A percentile compares a stretch with the other conserved stretches of the same genome.
Evolutionary conservation across 768 basidiomycete genomes (phyloP).

Genomic region (Kondoa malvinella): DNA sequence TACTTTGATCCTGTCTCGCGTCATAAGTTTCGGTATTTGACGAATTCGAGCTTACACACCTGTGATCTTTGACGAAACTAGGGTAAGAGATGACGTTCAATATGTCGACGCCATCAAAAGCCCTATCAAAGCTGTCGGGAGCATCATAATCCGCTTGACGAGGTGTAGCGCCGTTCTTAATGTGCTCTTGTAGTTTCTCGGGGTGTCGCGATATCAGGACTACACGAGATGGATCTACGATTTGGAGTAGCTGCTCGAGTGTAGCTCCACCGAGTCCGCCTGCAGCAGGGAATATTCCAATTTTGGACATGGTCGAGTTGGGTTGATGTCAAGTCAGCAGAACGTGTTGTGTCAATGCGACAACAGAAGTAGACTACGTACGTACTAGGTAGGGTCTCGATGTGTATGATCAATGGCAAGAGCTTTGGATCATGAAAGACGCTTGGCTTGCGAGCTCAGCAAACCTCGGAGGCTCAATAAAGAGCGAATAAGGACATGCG

Average conservation of each 20-base stretch:
- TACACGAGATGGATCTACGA: background rate
- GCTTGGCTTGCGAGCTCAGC: no score
- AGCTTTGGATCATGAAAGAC: no score
- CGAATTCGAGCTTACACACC: background rate
- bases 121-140: background rate
- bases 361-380: no score
- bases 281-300: background rate
- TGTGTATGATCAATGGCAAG: no score
- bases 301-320: background rate
- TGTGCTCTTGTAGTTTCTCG: background rate
- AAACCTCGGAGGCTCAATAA: no score
- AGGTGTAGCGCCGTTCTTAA: background rate
- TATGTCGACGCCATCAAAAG: background rate
- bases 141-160: background rate
- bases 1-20: background rate
- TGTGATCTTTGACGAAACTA: background rate
- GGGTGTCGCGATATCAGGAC: background rate
- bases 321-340: no score
- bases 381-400: no score
- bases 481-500: background rate
- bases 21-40: background rate
- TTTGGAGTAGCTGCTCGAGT: background rate
- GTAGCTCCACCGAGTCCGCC: background rate
- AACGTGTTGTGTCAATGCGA: no score
- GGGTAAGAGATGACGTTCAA: background rate